Percentiles rank a stretch among this genome's conserved stretches.
Evolutionary conservation across 805 yeast genomes (phyloP).

Genomic region (Myxozyma mucilagina): DNA sequence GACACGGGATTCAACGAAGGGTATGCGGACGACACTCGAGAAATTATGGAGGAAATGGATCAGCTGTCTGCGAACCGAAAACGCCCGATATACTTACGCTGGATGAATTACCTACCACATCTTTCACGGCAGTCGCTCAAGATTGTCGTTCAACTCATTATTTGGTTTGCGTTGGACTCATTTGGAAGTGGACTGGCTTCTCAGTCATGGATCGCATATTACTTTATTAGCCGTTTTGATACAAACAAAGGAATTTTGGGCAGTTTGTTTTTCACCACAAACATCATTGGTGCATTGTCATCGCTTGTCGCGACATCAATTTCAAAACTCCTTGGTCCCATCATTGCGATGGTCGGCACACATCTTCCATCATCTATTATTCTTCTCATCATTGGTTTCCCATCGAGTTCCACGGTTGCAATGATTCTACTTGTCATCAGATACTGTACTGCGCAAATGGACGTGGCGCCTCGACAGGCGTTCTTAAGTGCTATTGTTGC

Average conservation of each 20-base stretch:
- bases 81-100: constrained; percentile 14
- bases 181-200: constrained; percentile 89
- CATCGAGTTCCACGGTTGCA: constrained; percentile 48
- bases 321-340: constrained; percentile 72
- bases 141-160: constrained; percentile 36
- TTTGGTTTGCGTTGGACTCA: constrained; percentile 75
- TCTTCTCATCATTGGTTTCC: constrained; percentile 54
- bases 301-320: constrained; percentile 75
- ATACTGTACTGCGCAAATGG: constrained; percentile 74
- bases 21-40: constrained; percentile 12
- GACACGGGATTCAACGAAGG: not conserved
- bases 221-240: constrained; percentile 59
- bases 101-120: constrained; percentile 20
- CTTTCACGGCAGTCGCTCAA: constrained; percentile 9
- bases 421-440: constrained; percentile 55
- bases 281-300: constrained; percentile 62
- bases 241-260: constrained; percentile 64
- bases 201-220: constrained; percentile 80
- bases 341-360: constrained; percentile 67
- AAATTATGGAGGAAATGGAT: constrained; percentile 20
- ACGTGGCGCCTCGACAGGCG: constrained; percentile 87
- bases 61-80: not conserved
- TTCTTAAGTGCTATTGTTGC: constrained; percentile 67
- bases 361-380: constrained; percentile 78
- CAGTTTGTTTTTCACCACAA: constrained; percentile 62